A percentile compares a stretch with the other conserved stretches of the same genome.
Conservation (phyloP, 352 stramenopile species). For the Halophytophthora batemanensis region DNA sequence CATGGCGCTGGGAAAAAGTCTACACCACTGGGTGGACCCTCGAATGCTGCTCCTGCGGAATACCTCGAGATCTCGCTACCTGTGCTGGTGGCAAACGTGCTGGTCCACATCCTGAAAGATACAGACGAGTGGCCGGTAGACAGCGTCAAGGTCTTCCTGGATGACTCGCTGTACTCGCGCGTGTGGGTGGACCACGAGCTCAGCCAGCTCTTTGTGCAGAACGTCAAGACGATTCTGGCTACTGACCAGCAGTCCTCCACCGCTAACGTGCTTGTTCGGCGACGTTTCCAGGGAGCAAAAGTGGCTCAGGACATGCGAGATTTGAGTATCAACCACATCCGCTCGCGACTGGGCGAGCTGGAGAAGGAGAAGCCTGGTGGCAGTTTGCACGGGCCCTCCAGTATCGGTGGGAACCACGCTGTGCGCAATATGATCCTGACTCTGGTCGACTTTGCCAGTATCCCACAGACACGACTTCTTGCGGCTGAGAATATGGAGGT, state of each 20-base stretch:
- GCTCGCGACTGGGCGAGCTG: constrained; percentile 54
- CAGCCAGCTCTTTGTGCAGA: constrained; percentile 72
- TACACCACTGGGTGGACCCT: constrained; percentile 15
- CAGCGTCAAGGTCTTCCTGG: constrained; percentile 85
- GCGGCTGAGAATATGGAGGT: constrained; percentile 75
- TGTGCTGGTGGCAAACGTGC: constrained; percentile 68
- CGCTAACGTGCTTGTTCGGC: constrained; percentile 28
- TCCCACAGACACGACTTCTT: constrained; percentile 57
- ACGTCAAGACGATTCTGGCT: constrained; percentile 71
- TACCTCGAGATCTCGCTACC: constrained; percentile 57
- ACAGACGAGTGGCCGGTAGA: constrained; percentile 64
- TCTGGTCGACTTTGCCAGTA: constrained; percentile 57
- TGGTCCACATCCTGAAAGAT: constrained; percentile 68
- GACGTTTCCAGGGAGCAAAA: constrained; percentile 40
- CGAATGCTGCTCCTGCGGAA: constrained; percentile 24
- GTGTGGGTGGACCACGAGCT: constrained; percentile 84
- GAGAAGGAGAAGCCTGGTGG: constrained; percentile 55
- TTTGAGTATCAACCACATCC: constrained; percentile 69
- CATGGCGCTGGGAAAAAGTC: constrained; percentile 21
- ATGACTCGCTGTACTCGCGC: constrained; percentile 77
- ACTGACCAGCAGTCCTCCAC: constrained; percentile 7
- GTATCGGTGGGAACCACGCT: constrained; percentile 41
- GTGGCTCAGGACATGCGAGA: constrained; percentile 52
- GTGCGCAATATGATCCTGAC: constrained; percentile 78
- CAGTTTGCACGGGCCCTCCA: constrained; percentile 11